Evolutionary conservation across 2,329 filamentous ascomycete genomes (phyloP), one percentile per base, ranked within the genome.

Genomic region (Calonectria crousiana): DNA sequence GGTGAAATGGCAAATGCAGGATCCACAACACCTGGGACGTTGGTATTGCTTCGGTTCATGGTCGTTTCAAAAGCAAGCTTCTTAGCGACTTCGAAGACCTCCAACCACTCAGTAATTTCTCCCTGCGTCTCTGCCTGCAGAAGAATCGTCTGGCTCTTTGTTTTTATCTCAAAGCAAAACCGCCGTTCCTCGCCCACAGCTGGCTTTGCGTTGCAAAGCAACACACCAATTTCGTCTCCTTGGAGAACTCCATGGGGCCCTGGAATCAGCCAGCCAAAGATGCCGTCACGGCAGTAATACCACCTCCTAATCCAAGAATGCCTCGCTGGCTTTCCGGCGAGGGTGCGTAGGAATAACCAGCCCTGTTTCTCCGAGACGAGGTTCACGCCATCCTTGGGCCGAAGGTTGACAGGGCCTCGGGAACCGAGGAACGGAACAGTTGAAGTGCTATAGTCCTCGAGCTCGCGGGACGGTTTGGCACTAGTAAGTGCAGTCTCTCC

Each of bases 121-220:
- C 88, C 88, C 83, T 99, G 97, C 0, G 95, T 98, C 83, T 99
- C 97, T 6, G 96, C 95, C 85, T 99, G 97, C 4, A 99, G 88
- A 73, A 98, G 87, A 76, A 98, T 92, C 65, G 93, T 97, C 76
- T 94, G 94, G 81, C 95, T 98, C 84, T 98, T 99, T 3, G 97
- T 99, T 88, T 98, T 99, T 81, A 99, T 94, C 85, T 99, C 97
- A 81, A 99, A 98, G 83, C 97, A 98, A 85, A 98, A 99, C 20
- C 97, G 92, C 49, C 97, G 92, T 81, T 99, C 97, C 85, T 99
- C 97, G 78, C 95, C 93, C 67, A 97, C 94, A 0, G 96, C 95
- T 23, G 96, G 95, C 80, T 96, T 95, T 64, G 97, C 94, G 81
- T 95, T 98, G 86, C 97, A 99, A 49, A 99, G 91, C 67, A 99